Percentiles rank a stretch among this genome's conserved stretches.
Conservation (phyloP, 176 grass and related monocot genomes). For the Pontederia paniculata region DNA sequence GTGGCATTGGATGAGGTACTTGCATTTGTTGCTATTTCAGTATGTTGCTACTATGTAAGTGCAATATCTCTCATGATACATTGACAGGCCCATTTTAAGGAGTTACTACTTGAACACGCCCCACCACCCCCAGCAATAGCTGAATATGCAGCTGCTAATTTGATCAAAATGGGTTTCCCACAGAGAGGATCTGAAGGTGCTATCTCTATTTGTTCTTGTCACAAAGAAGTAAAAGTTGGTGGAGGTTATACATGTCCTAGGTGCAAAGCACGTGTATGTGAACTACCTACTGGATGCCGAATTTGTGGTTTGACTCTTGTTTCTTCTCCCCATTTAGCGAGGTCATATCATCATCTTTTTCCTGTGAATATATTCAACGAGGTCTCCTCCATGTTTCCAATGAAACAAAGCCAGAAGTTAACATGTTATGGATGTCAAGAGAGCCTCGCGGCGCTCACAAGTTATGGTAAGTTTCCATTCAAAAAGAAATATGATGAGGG, state of each 20-base stretch:
- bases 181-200: constrained; percentile 93
- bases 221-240: constrained; percentile 82
- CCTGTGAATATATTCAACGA: constrained; percentile 85
- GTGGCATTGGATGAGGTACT: constrained; percentile 77
- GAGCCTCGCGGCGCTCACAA: constrained; percentile 58
- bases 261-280: constrained; percentile 94
- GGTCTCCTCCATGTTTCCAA: constrained; percentile 37
- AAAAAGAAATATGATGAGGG: too few species aligned
- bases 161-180: constrained; percentile 99
- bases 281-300: constrained; percentile 79
- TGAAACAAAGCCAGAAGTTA: constrained; percentile 61
- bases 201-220: constrained; percentile 94
- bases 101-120: constrained; percentile 83
- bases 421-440: constrained; percentile 80
- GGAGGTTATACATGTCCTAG: constrained; percentile 94
- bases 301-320: constrained; percentile 90
- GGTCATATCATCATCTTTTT: constrained; percentile 97
- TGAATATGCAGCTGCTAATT: constrained; percentile 90
- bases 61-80: constrained; percentile 12
- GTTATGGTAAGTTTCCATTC: constrained; percentile 38
- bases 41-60: constrained; percentile 6
- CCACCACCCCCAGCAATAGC: constrained; percentile 87
- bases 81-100: constrained; percentile 86
- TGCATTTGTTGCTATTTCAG: constrained; percentile 1
- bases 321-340: constrained; percentile 86